Evolutionary conservation across 2,329 filamentous ascomycete genomes (phyloP).

Genomic region (Thelonectria rubi): DNA sequence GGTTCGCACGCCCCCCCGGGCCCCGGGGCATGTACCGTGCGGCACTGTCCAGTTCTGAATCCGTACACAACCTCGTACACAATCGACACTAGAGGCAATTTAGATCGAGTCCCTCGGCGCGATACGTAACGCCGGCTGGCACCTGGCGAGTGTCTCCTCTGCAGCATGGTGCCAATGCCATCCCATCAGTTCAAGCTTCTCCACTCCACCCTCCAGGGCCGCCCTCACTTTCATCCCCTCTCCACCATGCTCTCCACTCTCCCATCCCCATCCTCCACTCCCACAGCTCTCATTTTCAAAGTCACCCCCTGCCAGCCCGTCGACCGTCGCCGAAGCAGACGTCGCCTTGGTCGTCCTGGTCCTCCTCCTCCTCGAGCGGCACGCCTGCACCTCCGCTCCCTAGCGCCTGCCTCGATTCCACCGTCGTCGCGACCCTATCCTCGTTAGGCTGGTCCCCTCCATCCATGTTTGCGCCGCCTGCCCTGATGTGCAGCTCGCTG

Average conservation of each 20-base stretch:
- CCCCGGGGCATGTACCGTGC: constrained; percentile 3
- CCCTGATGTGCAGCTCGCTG: constrained; percentile 26
- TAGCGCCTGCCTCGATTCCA: constrained; percentile 39
- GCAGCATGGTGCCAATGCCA: constrained; percentile 10
- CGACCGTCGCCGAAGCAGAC: neutral
- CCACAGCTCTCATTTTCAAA: constrained; percentile 11
- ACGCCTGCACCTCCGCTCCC: constrained; percentile 19
- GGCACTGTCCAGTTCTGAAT: constrained; percentile 4
- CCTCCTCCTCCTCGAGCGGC: constrained; percentile 9
- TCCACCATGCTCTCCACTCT: constrained; percentile 19
- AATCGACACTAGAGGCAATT: constrained; percentile 8
- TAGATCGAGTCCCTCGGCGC: neutral
- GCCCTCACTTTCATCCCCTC: constrained; percentile 28
- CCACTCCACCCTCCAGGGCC: constrained; percentile 25
- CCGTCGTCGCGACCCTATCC: constrained; percentile 13
- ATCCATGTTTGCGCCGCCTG: constrained; percentile 22
- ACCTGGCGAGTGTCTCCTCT: neutral
- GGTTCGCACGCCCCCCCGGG: neutral
- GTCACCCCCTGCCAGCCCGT: constrained; percentile 13
- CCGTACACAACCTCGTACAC: neutral
- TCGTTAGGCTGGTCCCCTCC: constrained; percentile 6
- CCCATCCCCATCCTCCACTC: constrained; percentile 14
- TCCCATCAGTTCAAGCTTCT: constrained; percentile 17
- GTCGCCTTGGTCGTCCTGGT: neutral
- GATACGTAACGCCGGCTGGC: constrained; percentile 6